These are phyloP conservation scores for Fusarium floridanum DNA, from an alignment of 2,329 filamentous ascomycete genomes.

Conservation along the genomic window DNA sequence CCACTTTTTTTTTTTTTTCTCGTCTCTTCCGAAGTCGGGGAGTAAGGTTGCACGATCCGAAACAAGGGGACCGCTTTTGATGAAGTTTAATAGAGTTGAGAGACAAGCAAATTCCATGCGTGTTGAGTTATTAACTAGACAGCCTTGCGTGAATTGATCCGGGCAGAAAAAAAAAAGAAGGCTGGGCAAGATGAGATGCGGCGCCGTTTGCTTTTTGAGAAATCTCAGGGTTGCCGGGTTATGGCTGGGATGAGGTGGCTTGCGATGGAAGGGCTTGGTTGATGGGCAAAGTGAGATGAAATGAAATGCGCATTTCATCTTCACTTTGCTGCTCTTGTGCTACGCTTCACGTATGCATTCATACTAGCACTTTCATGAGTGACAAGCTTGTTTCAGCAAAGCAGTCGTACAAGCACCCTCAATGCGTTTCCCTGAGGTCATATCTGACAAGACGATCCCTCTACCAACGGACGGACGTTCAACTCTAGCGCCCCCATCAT, in stretches of 20 bases:
- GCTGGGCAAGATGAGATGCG: not conserved
- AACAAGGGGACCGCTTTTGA: not conserved
- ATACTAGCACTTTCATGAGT: not conserved
- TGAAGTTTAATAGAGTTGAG: not conserved
- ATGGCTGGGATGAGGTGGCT: conserved; percentile 1
- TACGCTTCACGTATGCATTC: not conserved
- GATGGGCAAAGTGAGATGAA: not conserved
- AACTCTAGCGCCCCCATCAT: not conserved
- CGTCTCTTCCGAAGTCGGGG: not conserved
- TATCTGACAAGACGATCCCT: not conserved
- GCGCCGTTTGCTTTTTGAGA: conserved; percentile 1
- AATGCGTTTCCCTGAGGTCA: not conserved
- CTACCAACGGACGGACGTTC: not conserved
- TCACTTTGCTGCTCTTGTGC: not conserved
- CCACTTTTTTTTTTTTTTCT: not conserved
- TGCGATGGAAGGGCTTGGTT: not conserved
- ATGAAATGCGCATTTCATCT: not conserved
- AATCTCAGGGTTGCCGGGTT: conserved; percentile 7
- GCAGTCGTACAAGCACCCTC: not conserved
- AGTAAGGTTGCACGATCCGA: not conserved
- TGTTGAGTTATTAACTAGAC: not conserved
- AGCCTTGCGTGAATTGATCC: not conserved
- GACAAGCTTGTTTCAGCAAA: not conserved
- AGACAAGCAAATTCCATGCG: not conserved
- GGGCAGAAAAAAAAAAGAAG: not conserved